Evolutionary conservation across 257 asterid species (phyloP), one percentile per base, ranked within the genome.

Genomic region (Galeopsis tetrahit): DNA sequence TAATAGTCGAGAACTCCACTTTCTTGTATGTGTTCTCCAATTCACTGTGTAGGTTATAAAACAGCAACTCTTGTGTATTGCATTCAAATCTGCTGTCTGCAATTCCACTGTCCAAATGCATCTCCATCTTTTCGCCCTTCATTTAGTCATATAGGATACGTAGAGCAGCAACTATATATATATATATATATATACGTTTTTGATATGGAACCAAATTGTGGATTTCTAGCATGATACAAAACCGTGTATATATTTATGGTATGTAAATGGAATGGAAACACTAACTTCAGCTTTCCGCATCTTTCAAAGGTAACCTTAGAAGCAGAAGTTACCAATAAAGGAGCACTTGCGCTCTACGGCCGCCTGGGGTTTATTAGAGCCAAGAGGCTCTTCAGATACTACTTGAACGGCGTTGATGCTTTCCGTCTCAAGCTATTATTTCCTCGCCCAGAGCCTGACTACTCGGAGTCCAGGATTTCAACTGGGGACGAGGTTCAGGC

Each of bases 371-470:
- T 95, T 69, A 86, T 94, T 8, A 85, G 95, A 74, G 90, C 99
- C 21, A 94, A 94, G 85, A 87, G 99, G 82, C 96, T 95, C 74
- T 95, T 92, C 81, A 83, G 95, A 6, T 95, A 95, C 82, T 94
- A 94, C 80, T 80, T 94, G 86, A 94, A 94, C 33, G 97, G 97
- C 5, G 97, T 94, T 31, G 99, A 91, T 71, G 99, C 97, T 44
- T 94, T 94, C 86, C 85, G 97, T 76, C 87, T 91, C 62, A 94
- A 94, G 88, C 86, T 94, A 14, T 49, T 94, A 68, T 89, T 91
- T 78, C 97, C 97, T 6, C 88, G 86, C 2, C 78, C 78, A 4
- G 93, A 86, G 65, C 73, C 78, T 6, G 64, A 82, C 76, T 72
- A 80, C 76, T 49, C 66, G 1, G 80, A 63, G 2, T 72, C 90